A percentile compares a stretch with the other conserved stretches of the same genome.
phyloP scores from a whole-genome alignment of 2,329 filamentous ascomycete species.

The Ophiocordyceps sinensis region DNA sequence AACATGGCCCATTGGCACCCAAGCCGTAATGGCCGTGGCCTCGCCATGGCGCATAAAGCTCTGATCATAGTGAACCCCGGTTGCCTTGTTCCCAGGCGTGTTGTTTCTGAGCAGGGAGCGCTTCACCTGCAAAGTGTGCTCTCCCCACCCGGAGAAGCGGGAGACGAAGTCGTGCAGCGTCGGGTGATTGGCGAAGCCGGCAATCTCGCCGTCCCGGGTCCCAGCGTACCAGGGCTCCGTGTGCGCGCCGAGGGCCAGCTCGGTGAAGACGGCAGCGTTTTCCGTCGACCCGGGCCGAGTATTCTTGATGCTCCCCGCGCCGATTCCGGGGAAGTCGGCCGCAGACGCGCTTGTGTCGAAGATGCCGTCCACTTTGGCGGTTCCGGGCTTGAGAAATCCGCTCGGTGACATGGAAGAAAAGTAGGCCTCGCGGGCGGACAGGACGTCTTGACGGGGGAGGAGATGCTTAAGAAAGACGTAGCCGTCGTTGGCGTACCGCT shows the following conservation, averaged over 20 bases:
- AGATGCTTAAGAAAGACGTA: conserved; percentile 42
- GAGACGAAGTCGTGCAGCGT: conserved; percentile 32
- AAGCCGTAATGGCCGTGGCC: conserved; percentile 38
- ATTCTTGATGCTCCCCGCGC: conserved; percentile 32
- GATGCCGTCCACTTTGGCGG: conserved; percentile 35
- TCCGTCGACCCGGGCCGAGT: conserved; percentile 25
- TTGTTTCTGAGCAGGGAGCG: conserved; percentile 41
- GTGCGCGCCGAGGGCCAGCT: conserved; percentile 37
- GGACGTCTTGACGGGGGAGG: conserved; percentile 35
- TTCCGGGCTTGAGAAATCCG: conserved; percentile 39
- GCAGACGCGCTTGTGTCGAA: conserved; percentile 17
- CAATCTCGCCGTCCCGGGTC: conserved; percentile 8
- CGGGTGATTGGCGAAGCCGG: conserved; percentile 37
- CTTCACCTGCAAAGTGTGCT: conserved; percentile 23
- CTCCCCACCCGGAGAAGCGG: conserved; percentile 37
- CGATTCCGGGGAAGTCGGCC: conserved; percentile 21
- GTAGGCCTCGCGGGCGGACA: conserved; percentile 35
- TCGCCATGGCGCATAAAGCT: conserved; percentile 41
- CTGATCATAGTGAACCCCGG: conserved; percentile 47
- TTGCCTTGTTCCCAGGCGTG: conserved; percentile 39
- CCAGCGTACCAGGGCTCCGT: conserved; percentile 29
- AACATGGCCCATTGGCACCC: conserved; percentile 42
- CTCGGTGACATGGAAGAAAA: conserved; percentile 38
- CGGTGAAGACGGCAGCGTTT: conserved; percentile 11
- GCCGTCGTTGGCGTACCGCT: conserved; percentile 23